A percentile compares a stretch with the other conserved stretches of the same genome.
phyloP scores from a whole-genome alignment of 2,329 filamentous ascomycete species.

The Fusarium humuli region DNA sequence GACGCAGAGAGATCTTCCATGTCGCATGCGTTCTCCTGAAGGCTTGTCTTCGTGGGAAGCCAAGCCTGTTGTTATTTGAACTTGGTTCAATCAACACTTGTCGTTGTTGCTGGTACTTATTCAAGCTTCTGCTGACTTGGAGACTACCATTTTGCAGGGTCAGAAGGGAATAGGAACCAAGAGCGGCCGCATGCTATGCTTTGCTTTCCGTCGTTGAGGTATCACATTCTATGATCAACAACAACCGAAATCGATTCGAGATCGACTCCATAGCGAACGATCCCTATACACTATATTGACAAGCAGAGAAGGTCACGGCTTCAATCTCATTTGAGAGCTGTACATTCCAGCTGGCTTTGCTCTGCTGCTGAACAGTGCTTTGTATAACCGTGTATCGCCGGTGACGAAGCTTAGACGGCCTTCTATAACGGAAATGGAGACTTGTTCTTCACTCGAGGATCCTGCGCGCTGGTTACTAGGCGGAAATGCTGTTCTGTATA shows the following conservation, averaged over 20 bases:
- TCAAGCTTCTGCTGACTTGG: neutral
- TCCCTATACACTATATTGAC: neutral
- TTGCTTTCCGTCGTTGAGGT: neutral
- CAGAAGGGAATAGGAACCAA: neutral
- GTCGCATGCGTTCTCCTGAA: neutral
- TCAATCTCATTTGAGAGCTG: neutral
- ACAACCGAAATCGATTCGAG: neutral
- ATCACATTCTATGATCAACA: neutral
- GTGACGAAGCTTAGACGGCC: neutral
- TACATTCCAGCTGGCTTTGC: neutral
- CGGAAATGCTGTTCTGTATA: neutral
- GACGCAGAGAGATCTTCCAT: neutral
- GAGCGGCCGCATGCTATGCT: no score
- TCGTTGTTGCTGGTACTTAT: neutral
- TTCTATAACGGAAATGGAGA: no score
- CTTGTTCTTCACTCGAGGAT: neutral
- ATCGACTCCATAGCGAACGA: constrained; percentile 10
- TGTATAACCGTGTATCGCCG: neutral
- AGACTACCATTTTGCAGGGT: neutral
- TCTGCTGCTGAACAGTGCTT: neutral
- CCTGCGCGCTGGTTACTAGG: neutral
- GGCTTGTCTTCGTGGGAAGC: neutral
- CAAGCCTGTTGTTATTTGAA: neutral
- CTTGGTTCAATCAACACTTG: neutral
- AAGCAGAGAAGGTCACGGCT: neutral